phyloP scores from a whole-genome alignment of 164 flowering plant genomes.

The Piper betle region DNA sequence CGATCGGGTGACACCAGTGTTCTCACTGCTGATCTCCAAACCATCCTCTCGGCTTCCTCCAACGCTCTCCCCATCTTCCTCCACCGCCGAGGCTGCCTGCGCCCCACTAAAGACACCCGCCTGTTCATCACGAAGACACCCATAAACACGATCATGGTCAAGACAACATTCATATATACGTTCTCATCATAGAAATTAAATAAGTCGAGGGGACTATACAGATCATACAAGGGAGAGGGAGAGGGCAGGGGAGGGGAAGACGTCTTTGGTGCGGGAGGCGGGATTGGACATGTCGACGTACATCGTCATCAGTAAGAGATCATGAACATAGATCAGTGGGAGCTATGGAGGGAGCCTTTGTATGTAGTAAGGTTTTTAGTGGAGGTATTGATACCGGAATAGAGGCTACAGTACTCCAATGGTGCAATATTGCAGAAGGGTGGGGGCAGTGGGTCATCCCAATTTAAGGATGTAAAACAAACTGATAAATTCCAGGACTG shows the following conservation, averaged over 20 bases:
- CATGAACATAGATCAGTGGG: background rate
- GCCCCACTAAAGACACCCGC: conserved; percentile 81
- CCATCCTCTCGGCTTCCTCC: conserved; percentile 42
- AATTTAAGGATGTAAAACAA: conserved; percentile 74
- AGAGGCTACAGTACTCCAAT: background rate
- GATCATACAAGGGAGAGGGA: conserved; percentile 70
- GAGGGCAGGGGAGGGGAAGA: conserved; percentile 86
- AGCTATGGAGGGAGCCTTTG: background rate
- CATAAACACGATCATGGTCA: too few relatives aligned
- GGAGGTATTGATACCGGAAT: conserved; percentile 2
- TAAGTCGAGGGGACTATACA: background rate
- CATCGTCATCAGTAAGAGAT: conserved; percentile 23
- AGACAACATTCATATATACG: too few relatives aligned
- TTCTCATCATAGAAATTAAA: too few relatives aligned
- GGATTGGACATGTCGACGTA: conserved; percentile 65
- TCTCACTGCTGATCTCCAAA: conserved; percentile 79
- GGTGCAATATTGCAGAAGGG: too few relatives aligned
- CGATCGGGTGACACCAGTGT: conserved; percentile 59
- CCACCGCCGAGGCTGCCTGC: conserved; percentile 35
- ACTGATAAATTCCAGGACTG: conserved; percentile 9
- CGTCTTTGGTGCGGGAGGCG: conserved; percentile 56
- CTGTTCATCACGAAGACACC: conserved; percentile 17
- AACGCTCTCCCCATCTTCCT: conserved; percentile 25
- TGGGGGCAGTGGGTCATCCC: conserved; percentile 6
- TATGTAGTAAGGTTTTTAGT: conserved; percentile 9